Base-by-base conservation (phyloP, 2,329 filamentous ascomycete genomes). In the Bimuria novae-zelandiae region DNA sequence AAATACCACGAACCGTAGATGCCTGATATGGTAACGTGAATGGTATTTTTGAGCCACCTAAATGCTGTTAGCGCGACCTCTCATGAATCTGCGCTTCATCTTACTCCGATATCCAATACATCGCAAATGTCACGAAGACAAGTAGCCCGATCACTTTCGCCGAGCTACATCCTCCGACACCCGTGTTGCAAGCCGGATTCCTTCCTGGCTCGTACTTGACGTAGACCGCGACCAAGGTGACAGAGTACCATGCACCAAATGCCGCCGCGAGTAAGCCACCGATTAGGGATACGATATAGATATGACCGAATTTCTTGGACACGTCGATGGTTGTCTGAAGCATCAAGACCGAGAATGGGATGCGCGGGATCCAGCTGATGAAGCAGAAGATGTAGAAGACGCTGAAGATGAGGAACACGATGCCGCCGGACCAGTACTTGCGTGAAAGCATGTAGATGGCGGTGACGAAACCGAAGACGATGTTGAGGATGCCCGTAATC, bases 1-100 rank as follows among this genome's bases (percentile, higher is more conserved):
- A 96, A 97, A 77, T 96, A 97, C 93, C 93, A 97, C 0, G 89
- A 88, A 1, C 91, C 92, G 64, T 96, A 97, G 0, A 96, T 87
- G 0, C 93, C 92, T 0, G 91, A 89, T 53, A 96, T 89, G 21
- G 86, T 92, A 1, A 88, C 89, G 70, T 97, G 92, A 41, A 96
- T 90, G 0, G 90, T 92, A 75, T 96, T 96, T 79, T 97, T 97
- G 63, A 97, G 78, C 82, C 89, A 93, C 72, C 64, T 65, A 23
- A 12, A 10, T 7, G 14, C 19, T 10, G 44, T 67, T 27, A 67
- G 60, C 37, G 22, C 87, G 11, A 23, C 87, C 70, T 95, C 33
- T 17, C n/a, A n/a, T n/a, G n/a, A n/a, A n/a, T n/a, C n/a, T n/a
- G n/a, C n/a, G n/a, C n/a, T n/a, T n/a, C n/a, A n/a, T n/a, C 65